phyloP scores from a whole-genome alignment of 2,329 filamentous ascomycete species.

The Clonostachys rhizophaga region DNA sequence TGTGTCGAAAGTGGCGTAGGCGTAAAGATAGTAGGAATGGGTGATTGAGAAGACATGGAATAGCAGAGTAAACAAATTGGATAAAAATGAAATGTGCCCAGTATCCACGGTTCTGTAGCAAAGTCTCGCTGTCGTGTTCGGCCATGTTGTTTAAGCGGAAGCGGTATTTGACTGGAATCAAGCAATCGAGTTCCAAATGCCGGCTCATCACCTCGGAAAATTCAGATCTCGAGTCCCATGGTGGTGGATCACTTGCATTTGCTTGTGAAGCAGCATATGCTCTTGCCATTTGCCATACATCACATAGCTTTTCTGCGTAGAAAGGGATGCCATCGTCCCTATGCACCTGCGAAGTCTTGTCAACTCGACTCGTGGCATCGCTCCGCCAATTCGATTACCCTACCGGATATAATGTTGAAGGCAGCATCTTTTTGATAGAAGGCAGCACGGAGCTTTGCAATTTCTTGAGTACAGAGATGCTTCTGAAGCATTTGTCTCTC shows the following conservation, averaged over 20 bases:
- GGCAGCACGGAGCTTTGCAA: too few relatives aligned
- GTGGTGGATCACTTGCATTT: slow-evolving; percentile 28
- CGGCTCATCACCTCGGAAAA: slow-evolving; percentile 43
- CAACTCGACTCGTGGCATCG: too few relatives aligned
- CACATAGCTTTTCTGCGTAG: slow-evolving; percentile 35
- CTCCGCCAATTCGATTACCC: too few relatives aligned
- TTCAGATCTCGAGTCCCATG: slow-evolving; percentile 43
- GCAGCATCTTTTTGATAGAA: too few relatives aligned
- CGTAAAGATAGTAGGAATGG: slow-evolving; percentile 46
- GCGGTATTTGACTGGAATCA: slow-evolving; percentile 42
- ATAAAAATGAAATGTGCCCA: slow-evolving; percentile 49
- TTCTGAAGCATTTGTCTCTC: too few relatives aligned
- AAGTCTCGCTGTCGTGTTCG: slow-evolving; percentile 28
- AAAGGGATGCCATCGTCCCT: slow-evolving; percentile 33
- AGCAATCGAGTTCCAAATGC: slow-evolving; percentile 47
- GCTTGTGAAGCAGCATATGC: slow-evolving; percentile 39
- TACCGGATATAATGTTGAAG: too few relatives aligned
- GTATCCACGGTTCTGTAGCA: slow-evolving; percentile 40
- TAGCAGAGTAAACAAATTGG: slow-evolving; percentile 47
- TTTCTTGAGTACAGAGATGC: too few relatives aligned
- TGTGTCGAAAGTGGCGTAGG: slow-evolving; percentile 44
- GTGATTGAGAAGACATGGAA: slow-evolving; percentile 47
- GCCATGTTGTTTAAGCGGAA: slow-evolving; percentile 43
- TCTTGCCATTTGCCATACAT: slow-evolving; percentile 41
- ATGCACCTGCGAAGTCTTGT: neutral